Conservation (phyloP, 495 filamentous ascomycete genomes). For the Podospora anserina region DNA sequence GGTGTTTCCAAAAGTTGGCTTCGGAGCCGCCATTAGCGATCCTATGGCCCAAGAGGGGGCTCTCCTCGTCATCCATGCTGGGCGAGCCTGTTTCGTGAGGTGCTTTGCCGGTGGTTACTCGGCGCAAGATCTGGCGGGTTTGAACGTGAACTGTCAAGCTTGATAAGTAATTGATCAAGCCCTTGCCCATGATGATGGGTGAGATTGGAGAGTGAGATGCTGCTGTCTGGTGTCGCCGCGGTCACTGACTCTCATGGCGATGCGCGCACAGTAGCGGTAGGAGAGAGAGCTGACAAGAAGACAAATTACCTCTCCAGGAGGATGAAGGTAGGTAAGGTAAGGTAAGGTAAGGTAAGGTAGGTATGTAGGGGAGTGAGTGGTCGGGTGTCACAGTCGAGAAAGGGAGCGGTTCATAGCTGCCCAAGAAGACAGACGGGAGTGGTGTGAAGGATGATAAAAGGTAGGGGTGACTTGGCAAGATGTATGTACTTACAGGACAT, state of each 20-base stretch:
- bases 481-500: conserved; percentile 3
- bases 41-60: conserved; percentile 17
- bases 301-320: neutral
- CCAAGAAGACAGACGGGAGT: neutral
- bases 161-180: conserved; percentile 13
- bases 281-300: neutral
- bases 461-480: neutral
- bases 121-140: conserved; percentile 18
- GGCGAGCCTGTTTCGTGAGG: conserved; percentile 3
- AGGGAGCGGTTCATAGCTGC: neutral
- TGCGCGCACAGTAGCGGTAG: neutral
- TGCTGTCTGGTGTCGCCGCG: neutral
- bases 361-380: neutral
- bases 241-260: conserved; percentile 13
- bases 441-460: neutral
- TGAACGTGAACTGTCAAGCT: conserved; percentile 21
- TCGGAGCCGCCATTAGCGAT: conserved; percentile 4
- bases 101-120: conserved; percentile 14
- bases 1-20: conserved; percentile 28
- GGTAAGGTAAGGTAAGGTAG: neutral
- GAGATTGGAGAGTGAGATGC: neutral
- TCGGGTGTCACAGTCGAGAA: neutral
- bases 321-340: neutral
- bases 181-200: conserved; percentile 17
- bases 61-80: conserved; percentile 10